A percentile compares a stretch with the other conserved stretches of the same genome.
phyloP scores from a whole-genome alignment of 1,139 yeast species.

The Spathaspora sp. region DNA sequence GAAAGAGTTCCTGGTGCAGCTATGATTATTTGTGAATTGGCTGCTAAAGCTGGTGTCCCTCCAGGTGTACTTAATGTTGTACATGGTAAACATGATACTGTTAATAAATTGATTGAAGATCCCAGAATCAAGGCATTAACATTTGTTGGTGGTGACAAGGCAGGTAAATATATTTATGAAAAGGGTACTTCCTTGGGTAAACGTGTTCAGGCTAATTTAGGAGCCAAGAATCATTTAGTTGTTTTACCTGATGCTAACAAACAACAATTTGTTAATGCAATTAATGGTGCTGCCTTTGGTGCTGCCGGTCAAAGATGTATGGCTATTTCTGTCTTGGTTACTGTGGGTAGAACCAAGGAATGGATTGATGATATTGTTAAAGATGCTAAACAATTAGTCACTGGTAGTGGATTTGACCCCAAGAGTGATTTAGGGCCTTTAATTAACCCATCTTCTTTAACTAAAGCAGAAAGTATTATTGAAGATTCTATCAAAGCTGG shows the following conservation, averaged over 20 bases:
- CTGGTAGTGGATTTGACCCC: conserved; percentile 67
- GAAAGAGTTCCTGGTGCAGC: conserved; percentile 84
- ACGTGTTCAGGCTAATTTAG: conserved; percentile 76
- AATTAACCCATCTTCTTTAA: conserved; percentile 58
- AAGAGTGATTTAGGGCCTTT: conserved; percentile 71
- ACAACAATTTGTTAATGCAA: conserved; percentile 62
- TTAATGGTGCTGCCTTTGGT: conserved; percentile 79
- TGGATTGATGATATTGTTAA: conserved; percentile 64
- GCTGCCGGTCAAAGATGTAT: conserved; percentile 87
- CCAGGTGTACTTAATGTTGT: conserved; percentile 73
- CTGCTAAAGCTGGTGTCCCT: conserved; percentile 76
- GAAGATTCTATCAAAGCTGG: conserved; percentile 56
- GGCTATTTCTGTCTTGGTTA: conserved; percentile 75
- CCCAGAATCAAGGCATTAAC: conserved; percentile 79
- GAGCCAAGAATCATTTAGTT: conserved; percentile 77
- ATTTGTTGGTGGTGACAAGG: conserved; percentile 76
- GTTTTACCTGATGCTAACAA: conserved; percentile 74
- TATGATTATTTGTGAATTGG: conserved; percentile 71
- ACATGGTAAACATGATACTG: conserved; percentile 77
- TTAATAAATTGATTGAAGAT: conserved; percentile 70
- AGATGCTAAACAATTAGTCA: conserved; percentile 57
- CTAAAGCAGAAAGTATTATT: conserved; percentile 56
- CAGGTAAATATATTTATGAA: conserved; percentile 71
- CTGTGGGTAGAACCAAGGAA: conserved; percentile 68
- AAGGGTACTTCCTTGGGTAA: conserved; percentile 70